Evolutionary conservation across 441 rosid species (phyloP).

Genomic region (Manihot esculenta): DNA sequence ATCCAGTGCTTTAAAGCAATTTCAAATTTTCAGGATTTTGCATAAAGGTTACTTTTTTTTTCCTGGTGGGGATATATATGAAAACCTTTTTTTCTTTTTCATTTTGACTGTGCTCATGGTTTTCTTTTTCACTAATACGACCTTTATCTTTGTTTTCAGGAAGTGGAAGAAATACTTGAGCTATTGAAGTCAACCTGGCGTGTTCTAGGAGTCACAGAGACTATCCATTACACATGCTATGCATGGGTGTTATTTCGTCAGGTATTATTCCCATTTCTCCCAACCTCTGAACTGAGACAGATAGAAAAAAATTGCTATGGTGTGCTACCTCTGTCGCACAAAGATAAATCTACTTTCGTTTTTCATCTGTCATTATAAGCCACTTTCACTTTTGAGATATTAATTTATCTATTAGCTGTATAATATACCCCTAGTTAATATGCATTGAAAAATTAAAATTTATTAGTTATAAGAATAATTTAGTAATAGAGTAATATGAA

Average conservation of each 20-base stretch:
- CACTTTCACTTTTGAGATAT: no score
- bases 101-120: conserved; percentile 3
- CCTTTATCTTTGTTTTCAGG: conserved; percentile 46
- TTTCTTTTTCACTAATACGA: not conserved
- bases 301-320: not conserved
- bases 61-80: not conserved
- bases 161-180: conserved; percentile 98
- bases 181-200: conserved; percentile 97
- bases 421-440: no score
- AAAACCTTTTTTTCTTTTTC: not conserved
- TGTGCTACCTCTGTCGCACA: no score
- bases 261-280: conserved; percentile 47
- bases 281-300: not conserved
- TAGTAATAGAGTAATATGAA: no score
- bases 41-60: not conserved
- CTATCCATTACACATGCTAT: conserved; percentile 91
- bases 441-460: no score
- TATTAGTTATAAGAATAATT: no score
- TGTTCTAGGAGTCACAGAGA: conserved; percentile 94
- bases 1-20: not conserved
- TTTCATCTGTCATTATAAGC: no score
- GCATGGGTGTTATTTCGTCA: conserved; percentile 93
- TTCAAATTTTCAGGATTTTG: not conserved
- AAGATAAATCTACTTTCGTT: no score
- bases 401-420: no score